These are phyloP conservation scores for Sphaerulina musiva DNA, from an alignment of 2,329 filamentous ascomycete genomes.

Conservation along the genomic window DNA sequence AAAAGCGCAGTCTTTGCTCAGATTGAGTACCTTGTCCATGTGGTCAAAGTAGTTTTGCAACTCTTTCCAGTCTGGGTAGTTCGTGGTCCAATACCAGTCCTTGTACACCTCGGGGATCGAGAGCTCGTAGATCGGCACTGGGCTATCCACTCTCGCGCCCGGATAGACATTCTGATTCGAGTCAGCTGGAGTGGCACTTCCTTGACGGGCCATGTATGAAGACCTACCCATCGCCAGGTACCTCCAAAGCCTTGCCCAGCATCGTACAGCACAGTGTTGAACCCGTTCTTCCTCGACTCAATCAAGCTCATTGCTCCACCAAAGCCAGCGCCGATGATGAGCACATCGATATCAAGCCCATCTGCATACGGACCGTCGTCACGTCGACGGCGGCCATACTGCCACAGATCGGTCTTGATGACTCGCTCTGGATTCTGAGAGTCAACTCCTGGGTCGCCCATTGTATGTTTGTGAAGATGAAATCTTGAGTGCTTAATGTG, in stretches of 20 bases:
- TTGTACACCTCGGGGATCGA: conserved; percentile 43
- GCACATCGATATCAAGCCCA: conserved; percentile 28
- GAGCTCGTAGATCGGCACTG: conserved; percentile 30
- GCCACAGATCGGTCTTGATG: conserved; percentile 24
- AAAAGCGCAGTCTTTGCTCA: conserved; percentile 54
- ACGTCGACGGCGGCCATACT: conserved; percentile 22
- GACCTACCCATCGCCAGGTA: conserved; percentile 30
- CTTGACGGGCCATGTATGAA: background rate
- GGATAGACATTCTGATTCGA: conserved; percentile 28
- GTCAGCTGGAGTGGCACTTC: background rate
- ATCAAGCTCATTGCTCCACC: conserved; percentile 40
- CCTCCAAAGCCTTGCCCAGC: conserved; percentile 32
- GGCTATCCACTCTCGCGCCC: conserved; percentile 41
- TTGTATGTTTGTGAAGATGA: conserved; percentile 2
- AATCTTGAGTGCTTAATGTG: background rate
- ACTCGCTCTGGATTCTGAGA: conserved; percentile 20
- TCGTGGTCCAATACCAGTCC: conserved; percentile 49
- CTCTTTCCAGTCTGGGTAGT: conserved; percentile 37
- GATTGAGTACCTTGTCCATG: conserved; percentile 48
- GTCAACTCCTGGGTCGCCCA: conserved; percentile 19
- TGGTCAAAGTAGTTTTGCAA: conserved; percentile 55
- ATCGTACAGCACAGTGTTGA: conserved; percentile 30
- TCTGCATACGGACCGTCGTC: conserved; percentile 26
- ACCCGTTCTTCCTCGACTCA: conserved; percentile 35
- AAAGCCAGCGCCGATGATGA: conserved; percentile 39